Base-by-base conservation (phyloP, 371 early-diverging fungal species). In the Synchytrium microbalum region DNA sequence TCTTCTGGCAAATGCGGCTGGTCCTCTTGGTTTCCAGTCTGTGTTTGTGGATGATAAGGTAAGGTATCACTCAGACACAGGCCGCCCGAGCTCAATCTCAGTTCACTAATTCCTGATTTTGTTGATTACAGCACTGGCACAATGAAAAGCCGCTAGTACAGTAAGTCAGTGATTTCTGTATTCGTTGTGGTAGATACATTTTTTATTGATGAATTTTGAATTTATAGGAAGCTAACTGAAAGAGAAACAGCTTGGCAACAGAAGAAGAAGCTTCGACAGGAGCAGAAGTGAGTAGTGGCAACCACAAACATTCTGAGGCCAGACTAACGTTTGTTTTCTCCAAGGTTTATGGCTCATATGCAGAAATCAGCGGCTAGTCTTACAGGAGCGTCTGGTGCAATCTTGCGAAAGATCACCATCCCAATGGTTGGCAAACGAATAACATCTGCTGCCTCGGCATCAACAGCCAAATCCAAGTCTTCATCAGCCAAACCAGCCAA, bases 231-330 rank as follows among this genome's bases (percentile, higher is more conserved):
- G n/a, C n/a, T n/a, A n/a, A n/a, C n/a, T n/a, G n/a, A 38, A 10
- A 38, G 19, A 38, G 19, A 19, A 10, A 19, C 46, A 27, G 5
- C 61, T 54, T 32, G 29, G 59, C n/a, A 1, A 3, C 19, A 51
- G 32, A 33, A 61, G 62, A 32, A 25, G 19, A 30, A 38, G 64
- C 67, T 26, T 10, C 19, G 32, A 55, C 25, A 28, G 24, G 32
- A 66, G 28, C 67, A 66, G 30, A 26, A 66, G 28, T 66, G 63
- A n/a, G 64, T 60, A 3, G n/a, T n/a, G n/a, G n/a, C n/a, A n/a
- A n/a, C n/a, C n/a, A n/a, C n/a, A n/a, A n/a, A n/a, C n/a, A n/a
- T n/a, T n/a, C n/a, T n/a, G n/a, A n/a, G n/a, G n/a, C n/a, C n/a
- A n/a, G n/a, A n/a, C n/a, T n/a, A n/a, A n/a, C n/a, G n/a, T n/a